A percentile compares a stretch with the other conserved stretches of the same genome.
Conservation (phyloP, 2,329 filamentous ascomycete genomes). For the Phyllosticta paracitricarpa region DNA sequence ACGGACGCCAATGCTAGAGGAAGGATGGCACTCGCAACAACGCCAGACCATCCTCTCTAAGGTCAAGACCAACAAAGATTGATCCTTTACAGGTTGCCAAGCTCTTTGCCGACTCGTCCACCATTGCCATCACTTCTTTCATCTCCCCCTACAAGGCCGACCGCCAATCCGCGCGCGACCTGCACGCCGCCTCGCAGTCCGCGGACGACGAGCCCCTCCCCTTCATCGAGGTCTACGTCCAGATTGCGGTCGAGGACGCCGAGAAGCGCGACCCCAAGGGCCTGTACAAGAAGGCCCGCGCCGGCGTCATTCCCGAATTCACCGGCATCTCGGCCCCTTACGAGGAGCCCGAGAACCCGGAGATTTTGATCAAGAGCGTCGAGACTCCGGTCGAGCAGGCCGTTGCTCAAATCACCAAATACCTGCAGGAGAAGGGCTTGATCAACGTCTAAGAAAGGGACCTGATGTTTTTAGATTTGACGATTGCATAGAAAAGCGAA, state of each 20-base stretch:
- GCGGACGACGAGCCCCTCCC: conserved; percentile 53
- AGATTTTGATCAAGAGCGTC: conserved; percentile 78
- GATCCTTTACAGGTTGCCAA: conserved; percentile 61
- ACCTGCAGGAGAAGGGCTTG: conserved; percentile 62
- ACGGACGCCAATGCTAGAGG: conserved; percentile 6
- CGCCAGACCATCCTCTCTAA: background rate
- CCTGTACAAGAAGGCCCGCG: conserved; percentile 90
- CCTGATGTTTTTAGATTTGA: background rate
- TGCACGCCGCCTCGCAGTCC: conserved; percentile 53
- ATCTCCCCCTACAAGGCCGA: conserved; percentile 92
- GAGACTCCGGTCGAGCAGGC: conserved; percentile 80
- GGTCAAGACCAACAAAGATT: background rate
- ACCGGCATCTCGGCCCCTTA: conserved; percentile 94
- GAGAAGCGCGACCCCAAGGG: conserved; percentile 96
- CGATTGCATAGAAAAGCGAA: background rate
- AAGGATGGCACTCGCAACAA: background rate
- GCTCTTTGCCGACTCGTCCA: conserved; percentile 84
- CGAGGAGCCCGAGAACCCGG: conserved; percentile 74
- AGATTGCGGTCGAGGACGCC: conserved; percentile 82
- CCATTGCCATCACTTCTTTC: conserved; percentile 87
- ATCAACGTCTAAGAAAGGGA: conserved; percentile 26
- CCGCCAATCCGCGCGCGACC: conserved; percentile 66
- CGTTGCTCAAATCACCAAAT: conserved; percentile 72
- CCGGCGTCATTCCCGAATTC: conserved; percentile 93
- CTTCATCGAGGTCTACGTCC: conserved; percentile 90